Conservation (phyloP, 176 grass and related monocot genomes). For the Rhynchospora tenuis region DNA sequence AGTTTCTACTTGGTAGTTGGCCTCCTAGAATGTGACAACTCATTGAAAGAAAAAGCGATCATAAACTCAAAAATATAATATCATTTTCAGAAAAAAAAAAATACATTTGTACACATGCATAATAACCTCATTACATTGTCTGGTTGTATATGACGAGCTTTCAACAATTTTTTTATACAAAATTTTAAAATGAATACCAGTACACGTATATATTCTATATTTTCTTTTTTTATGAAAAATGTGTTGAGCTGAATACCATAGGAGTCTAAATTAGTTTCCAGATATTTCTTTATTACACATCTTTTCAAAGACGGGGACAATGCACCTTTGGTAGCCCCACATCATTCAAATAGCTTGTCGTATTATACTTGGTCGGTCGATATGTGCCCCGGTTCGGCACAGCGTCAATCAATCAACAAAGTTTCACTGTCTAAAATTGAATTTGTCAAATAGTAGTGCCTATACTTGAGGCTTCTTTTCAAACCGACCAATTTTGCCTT, state of each 20-base stretch:
- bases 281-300: background rate
- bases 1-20: background rate
- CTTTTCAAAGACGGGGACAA: background rate
- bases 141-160: background rate
- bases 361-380: background rate
- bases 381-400: background rate
- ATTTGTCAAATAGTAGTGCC: background rate
- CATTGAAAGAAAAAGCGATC: background rate
- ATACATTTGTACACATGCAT: background rate
- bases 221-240: background rate
- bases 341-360: background rate
- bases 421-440: background rate
- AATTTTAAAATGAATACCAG: background rate
- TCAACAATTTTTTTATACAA: background rate
- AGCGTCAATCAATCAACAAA: constrained; percentile 6
- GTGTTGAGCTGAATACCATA: background rate
- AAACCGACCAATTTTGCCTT: constrained; percentile 10
- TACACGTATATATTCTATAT: no score
- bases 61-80: background rate
- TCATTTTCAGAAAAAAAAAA: background rate
- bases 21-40: background rate
- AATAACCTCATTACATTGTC: background rate
- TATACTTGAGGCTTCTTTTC: background rate
- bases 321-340: background rate
- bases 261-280: background rate